These are phyloP conservation scores for Hypoxylon intermedium DNA, from an alignment of 495 filamentous ascomycete genomes.

Conservation along the genomic window DNA sequence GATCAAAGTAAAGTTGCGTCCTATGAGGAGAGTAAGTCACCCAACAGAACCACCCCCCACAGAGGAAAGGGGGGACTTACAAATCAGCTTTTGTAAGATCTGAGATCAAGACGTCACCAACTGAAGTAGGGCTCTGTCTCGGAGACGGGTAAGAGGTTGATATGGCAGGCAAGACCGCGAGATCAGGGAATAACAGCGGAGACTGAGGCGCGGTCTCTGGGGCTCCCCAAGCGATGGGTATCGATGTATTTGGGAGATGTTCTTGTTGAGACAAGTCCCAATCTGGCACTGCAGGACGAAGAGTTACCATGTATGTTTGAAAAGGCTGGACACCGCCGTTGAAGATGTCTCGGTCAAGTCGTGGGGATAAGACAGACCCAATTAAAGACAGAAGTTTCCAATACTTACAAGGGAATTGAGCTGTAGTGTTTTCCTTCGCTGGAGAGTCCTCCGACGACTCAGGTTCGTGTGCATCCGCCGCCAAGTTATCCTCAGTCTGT, in stretches of 20 bases:
- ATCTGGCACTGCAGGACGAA: slow-evolving; percentile 23
- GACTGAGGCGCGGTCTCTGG: slow-evolving; percentile 25
- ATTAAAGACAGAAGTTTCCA: slow-evolving; percentile 11
- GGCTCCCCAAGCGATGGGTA: slow-evolving; percentile 25
- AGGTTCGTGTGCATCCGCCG: slow-evolving; percentile 26
- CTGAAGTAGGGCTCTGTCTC: slow-evolving; percentile 27
- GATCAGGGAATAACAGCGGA: slow-evolving; percentile 26
- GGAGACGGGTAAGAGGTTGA: slow-evolving; percentile 38
- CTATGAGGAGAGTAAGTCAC: slow-evolving; percentile 23
- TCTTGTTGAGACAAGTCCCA: slow-evolving; percentile 31
- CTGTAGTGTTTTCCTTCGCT: slow-evolving; percentile 15
- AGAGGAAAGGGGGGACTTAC: slow-evolving; percentile 37
- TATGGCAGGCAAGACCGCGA: slow-evolving; percentile 39
- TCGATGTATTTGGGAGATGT: slow-evolving; percentile 6
- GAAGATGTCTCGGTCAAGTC: slow-evolving; percentile 36
- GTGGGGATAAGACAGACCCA: slow-evolving; percentile 23
- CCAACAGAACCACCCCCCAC: slow-evolving; percentile 39
- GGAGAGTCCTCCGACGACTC: slow-evolving; percentile 10
- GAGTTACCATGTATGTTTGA: slow-evolving; percentile 11
- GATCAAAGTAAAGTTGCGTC: slow-evolving; percentile 63
- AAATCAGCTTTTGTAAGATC: slow-evolving; percentile 55
- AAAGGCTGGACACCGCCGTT: slow-evolving; percentile 3
- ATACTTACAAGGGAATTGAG: slow-evolving; percentile 28
- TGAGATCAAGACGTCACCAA: slow-evolving; percentile 35
- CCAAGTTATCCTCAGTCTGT: slow-evolving; percentile 25